Base-by-base conservation (phyloP, 306 rosid genomes). In the Cicer bijugum region DNA sequence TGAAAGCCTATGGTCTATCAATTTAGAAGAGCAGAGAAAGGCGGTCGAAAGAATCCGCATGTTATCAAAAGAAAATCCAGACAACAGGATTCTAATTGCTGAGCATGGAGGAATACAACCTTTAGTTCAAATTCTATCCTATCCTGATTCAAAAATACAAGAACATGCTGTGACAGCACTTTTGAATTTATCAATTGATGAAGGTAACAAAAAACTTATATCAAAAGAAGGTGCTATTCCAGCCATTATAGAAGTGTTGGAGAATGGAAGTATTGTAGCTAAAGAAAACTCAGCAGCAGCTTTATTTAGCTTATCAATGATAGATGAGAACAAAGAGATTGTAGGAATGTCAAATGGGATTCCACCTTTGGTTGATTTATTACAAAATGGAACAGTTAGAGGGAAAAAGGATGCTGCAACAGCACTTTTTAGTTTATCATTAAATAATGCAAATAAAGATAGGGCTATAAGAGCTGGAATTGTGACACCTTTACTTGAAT, bases 401-500 rank as follows among this genome's bases (percentile, higher is more conserved):
- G 97, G 98, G 23, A 88, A 88, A 70, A 93, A 91, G 80, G 97
- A 93, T 83, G 98, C 97, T 6, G 80, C 81, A 2, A 91, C 96
- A 12, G 98, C 97, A 38, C 83, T 93, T 19, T 93, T 93, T 16
- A 91, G 87, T 84, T 81, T 93, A 74, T 85, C 89, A 15, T 55
- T 91, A 4, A 82, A 79, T 70, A 77, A 93, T 48, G 76, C 91
- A 79, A 89, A 93, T 67, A 91, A 84, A 86, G 79, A 82, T 9
- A 83, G 90, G 35, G 98, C 96, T 19, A 79, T 89, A 46, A 77
- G 59, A 42, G 97, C 92, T 1, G 97, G 93, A 44, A 82, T 93
- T 62, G 82, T 89, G 16, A 64, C 81, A 2, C 89, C 98, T 3
- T 77, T 93, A 15, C 86, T 86, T 63, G 55, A 50, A 38, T 66